Conservation (phyloP, 1,284 basidiomycete genomes). For the Coniophora puteana region DNA sequence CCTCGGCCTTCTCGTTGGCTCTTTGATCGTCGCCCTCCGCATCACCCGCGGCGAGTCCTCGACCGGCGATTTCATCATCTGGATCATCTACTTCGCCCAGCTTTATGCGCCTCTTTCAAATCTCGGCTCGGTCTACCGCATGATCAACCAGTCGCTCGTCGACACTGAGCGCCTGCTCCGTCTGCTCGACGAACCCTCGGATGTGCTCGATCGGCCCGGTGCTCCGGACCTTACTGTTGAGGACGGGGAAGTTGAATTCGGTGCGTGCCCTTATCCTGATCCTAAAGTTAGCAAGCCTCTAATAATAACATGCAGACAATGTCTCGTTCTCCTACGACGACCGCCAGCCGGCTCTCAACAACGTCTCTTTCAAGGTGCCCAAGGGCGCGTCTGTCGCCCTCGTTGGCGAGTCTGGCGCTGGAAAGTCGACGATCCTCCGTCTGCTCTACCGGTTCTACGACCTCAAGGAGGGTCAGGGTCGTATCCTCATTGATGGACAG, state of each 20-base stretch:
- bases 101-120: slow-evolving; percentile 73
- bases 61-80: slow-evolving; percentile 68
- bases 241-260: slow-evolving; percentile 81
- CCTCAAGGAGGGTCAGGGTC: slow-evolving; percentile 65
- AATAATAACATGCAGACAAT: slow-evolving; percentile 46
- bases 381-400: slow-evolving; percentile 80
- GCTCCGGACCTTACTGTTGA: slow-evolving; percentile 73
- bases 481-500: slow-evolving; percentile 78
- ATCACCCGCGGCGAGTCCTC: slow-evolving; percentile 49
- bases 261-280: slow-evolving; percentile 34
- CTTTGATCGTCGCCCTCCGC: slow-evolving; percentile 68
- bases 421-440: slow-evolving; percentile 81
- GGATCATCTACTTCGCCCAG: slow-evolving; percentile 78
- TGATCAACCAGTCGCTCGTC: slow-evolving; percentile 71
- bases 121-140: slow-evolving; percentile 71
- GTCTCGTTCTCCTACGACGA: slow-evolving; percentile 84
- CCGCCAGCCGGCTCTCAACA: slow-evolving; percentile 65
- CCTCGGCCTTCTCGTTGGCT: slow-evolving; percentile 73
- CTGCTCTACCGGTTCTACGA: slow-evolving; percentile 91
- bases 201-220: slow-evolving; percentile 77
- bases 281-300: slow-evolving; percentile 1
- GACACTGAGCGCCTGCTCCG: slow-evolving; percentile 79
- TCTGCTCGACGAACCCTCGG: slow-evolving; percentile 73
- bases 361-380: slow-evolving; percentile 81
- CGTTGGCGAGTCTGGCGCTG: slow-evolving; percentile 77